Percentiles rank a stretch among this genome's conserved stretches.
Conservation (phyloP, 345 rosid genomes). For the Melaleuca alternifolia region DNA sequence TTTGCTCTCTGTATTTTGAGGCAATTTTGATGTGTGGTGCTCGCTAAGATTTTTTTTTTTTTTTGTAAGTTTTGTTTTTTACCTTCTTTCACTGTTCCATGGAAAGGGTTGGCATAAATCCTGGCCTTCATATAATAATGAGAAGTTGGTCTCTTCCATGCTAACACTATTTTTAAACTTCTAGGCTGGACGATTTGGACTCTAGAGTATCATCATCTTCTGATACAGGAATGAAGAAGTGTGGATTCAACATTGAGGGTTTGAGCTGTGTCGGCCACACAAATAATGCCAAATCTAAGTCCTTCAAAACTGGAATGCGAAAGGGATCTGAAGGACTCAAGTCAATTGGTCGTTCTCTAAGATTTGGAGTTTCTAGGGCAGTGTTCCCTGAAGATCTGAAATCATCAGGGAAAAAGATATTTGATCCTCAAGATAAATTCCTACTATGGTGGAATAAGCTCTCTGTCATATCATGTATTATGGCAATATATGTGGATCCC, state of each 20-base stretch:
- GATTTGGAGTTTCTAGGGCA: constrained; percentile 84
- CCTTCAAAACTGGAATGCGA: constrained; percentile 65
- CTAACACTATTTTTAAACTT: constrained; percentile 4
- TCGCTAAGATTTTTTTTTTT: not conserved
- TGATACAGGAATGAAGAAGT: constrained; percentile 44
- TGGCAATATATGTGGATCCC: constrained; percentile 85
- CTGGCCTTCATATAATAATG: not conserved
- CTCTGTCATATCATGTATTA: constrained; percentile 68
- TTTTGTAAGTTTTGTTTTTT: too few species aligned
- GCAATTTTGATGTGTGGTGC: not conserved
- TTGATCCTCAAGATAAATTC: constrained; percentile 93
- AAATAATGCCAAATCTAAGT: constrained; percentile 43
- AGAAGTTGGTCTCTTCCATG: not conserved
- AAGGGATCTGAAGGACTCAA: constrained; percentile 89
- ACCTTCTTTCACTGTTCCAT: not conserved
- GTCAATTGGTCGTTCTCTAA: constrained; percentile 83
- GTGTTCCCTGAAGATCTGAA: constrained; percentile 97
- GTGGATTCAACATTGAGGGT: constrained; percentile 67
- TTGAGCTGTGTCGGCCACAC: constrained; percentile 29
- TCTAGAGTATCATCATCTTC: constrained; percentile 66
- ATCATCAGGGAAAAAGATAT: constrained; percentile 69
- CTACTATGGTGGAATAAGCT: constrained; percentile 71
- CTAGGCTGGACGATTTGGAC: constrained; percentile 93
- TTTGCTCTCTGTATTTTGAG: not conserved
- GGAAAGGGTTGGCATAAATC: not conserved